Conservation (phyloP, 2,329 filamentous ascomycete species). For the Botrytis sinoallii region DNA sequence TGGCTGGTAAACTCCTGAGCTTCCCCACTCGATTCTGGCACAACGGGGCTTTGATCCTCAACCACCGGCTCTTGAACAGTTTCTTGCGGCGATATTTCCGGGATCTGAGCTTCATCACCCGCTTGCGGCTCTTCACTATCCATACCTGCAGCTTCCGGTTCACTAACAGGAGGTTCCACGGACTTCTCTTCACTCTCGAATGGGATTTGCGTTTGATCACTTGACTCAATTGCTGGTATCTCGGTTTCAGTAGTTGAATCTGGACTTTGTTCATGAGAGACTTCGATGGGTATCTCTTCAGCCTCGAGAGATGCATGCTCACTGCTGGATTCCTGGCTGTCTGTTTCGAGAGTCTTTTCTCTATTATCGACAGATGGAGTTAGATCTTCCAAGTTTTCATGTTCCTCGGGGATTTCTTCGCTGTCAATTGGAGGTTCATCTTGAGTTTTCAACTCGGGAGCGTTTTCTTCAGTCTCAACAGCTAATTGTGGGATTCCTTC, state of each 20-base stretch:
- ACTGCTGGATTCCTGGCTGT: not conserved
- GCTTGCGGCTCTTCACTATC: not conserved
- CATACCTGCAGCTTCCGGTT: not conserved
- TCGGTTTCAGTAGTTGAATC: not conserved
- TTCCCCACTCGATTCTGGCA: not conserved
- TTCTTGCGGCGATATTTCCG: not conserved
- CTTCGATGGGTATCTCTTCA: not conserved
- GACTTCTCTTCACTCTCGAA: not conserved
- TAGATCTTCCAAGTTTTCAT: not conserved
- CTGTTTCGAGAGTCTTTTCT: not conserved
- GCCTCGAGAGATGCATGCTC: not conserved
- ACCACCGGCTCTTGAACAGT: not conserved
- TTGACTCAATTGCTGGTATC: not conserved
- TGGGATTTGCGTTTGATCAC: not conserved
- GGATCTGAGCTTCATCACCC: too few species aligned
- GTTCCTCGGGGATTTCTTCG: not conserved
- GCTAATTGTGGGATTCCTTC: not conserved
- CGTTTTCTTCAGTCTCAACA: not conserved
- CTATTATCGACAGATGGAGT: not conserved
- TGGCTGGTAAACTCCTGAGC: not conserved
- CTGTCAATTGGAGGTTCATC: rapidly evolving
- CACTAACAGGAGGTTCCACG: not conserved
- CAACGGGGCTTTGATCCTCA: not conserved
- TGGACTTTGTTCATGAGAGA: not conserved
- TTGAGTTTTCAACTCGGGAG: not conserved